Evolutionary conservation across 805 yeast species (phyloP).

Genomic region (Maudiozyma pseudohumilis): DNA sequence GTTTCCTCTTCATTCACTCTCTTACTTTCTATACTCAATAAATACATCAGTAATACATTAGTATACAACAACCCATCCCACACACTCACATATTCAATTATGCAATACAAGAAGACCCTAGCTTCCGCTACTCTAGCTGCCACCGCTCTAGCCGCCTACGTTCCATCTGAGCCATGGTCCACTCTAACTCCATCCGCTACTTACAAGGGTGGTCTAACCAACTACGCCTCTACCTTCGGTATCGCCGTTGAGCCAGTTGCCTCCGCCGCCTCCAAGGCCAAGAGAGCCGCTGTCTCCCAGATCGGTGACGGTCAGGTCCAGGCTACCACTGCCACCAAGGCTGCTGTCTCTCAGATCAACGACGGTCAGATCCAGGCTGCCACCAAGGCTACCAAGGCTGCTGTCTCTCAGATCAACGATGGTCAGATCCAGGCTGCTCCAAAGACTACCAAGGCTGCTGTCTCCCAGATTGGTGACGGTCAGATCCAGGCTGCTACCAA

Average conservation of each 20-base stretch:
- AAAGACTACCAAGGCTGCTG: constrained; percentile 20
- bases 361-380: constrained; percentile 38
- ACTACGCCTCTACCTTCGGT: constrained; percentile 33
- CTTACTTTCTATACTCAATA: background rate
- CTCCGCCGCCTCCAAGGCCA: constrained; percentile 27
- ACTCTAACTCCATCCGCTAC: constrained; percentile 35
- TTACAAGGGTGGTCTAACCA: constrained; percentile 31
- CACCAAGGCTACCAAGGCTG: constrained; percentile 34
- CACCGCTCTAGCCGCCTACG: constrained; percentile 20
- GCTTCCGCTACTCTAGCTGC: constrained; percentile 26
- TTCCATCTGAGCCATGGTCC: constrained; percentile 32
- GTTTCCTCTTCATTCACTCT: background rate
- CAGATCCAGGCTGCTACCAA: constrained; percentile 26
- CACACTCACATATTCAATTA: constrained; percentile 6
- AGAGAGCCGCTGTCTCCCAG: constrained; percentile 28
- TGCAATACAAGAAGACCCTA: constrained; percentile 24
- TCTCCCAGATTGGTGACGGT: constrained; percentile 21
- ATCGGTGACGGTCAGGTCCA: constrained; percentile 56
- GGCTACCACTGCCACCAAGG: constrained; percentile 22
- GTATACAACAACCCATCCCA: constrained; percentile 4
- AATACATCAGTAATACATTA: background rate
- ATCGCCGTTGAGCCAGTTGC: constrained; percentile 33
- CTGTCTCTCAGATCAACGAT: constrained; percentile 12
- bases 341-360: constrained; percentile 30
- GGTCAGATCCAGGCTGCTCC: constrained; percentile 15